Base-by-base conservation (phyloP, 2,329 filamentous ascomycete genomes). In the Aspergillus amoenus region DNA sequence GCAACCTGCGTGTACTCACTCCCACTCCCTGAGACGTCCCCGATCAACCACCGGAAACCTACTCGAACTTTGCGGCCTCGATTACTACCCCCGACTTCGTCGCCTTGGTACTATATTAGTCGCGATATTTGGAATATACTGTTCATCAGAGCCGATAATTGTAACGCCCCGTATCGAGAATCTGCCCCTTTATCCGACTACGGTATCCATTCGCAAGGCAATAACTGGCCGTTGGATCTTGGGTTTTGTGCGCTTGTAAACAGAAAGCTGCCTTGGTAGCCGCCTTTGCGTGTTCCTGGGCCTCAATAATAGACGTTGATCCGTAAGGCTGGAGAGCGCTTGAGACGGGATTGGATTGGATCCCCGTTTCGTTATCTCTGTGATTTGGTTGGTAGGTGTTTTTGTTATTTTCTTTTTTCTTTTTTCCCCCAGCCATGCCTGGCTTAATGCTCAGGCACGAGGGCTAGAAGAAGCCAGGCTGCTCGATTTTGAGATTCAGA, bases 371-470 rank as follows among this genome's bases (percentile, higher is more conserved):
- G 37, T 22, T n/a, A 39, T 27, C 41, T n/a, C n/a, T 43, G 43
- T 34, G 34, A 48, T 32, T 22, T 47, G 43, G 41, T 52, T 44
- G 43, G 55, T 57, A 54, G 27, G 55, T 57, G 44, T 21, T 49
- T 55, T 50, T 51, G 44, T 27, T 57, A 24, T 24, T 30, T 30
- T 11, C 8, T 30, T 30, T 30, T 30, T 30, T 11, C 27, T 55
- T 50, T 51, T 17, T 39, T 27, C 41, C 13, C 22, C 15, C 9
- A 18, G 21, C 27, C 12, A 24, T 13, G 15, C 32, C 42, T 48
- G 15, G n/a, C 44, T 30, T 34, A 13, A 34, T 41, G 15, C 42
- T 21, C 40, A 17, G 42, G 41, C n/a, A 42, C 45, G 18, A 51
- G 18, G 40, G 37, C 11, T 43, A 44, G 11, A 43, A 21, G 22